A percentile compares a stretch with the other conserved stretches of the same genome.
These are phyloP conservation scores for Beauveria rudraprayagi DNA, from an alignment of 2,329 filamentous ascomycete genomes.

Conservation along the genomic window DNA sequence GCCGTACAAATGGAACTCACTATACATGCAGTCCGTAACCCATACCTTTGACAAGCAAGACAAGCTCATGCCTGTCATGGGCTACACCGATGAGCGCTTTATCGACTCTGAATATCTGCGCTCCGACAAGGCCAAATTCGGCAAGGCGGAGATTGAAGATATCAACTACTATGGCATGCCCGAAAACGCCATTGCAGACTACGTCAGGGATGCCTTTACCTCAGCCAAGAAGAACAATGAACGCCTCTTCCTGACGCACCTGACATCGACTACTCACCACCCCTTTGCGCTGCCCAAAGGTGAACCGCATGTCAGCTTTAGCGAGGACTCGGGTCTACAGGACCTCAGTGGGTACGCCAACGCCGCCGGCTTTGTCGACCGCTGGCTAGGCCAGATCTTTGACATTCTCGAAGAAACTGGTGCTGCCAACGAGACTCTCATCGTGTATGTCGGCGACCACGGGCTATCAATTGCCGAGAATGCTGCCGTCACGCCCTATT, in stretches of 20 bases:
- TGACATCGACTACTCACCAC: conserved; percentile 29
- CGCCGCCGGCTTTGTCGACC: conserved; percentile 24
- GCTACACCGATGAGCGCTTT: conserved; percentile 20
- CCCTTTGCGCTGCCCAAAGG: conserved; percentile 23
- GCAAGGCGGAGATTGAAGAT: conserved; percentile 21
- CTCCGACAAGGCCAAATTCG: conserved; percentile 22
- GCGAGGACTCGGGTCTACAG: conserved; percentile 19
- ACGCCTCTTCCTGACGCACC: conserved; percentile 26
- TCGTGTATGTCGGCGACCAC: conserved; percentile 26
- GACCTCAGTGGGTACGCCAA: conserved; percentile 25
- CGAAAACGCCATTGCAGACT: conserved; percentile 24
- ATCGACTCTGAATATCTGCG: conserved; percentile 24
- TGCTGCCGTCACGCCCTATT: conserved; percentile 23
- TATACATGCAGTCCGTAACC: conserved; percentile 27
- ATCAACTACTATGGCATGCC: conserved; percentile 29
- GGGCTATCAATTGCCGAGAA: conserved; percentile 26
- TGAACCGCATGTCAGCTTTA: conserved; percentile 21
- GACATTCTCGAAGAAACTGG: conserved; percentile 23
- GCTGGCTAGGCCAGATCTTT: conserved; percentile 25
- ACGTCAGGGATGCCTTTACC: conserved; percentile 25
- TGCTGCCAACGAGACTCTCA: conserved; percentile 25
- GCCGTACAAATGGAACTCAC: conserved; percentile 23
- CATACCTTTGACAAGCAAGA: conserved; percentile 27
- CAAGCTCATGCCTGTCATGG: conserved; percentile 23
- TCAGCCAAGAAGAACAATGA: conserved; percentile 23